Evolutionary conservation across 192 early-diverging fungal genomes (phyloP).

Genomic region (Pilobolus umbonatus): DNA sequence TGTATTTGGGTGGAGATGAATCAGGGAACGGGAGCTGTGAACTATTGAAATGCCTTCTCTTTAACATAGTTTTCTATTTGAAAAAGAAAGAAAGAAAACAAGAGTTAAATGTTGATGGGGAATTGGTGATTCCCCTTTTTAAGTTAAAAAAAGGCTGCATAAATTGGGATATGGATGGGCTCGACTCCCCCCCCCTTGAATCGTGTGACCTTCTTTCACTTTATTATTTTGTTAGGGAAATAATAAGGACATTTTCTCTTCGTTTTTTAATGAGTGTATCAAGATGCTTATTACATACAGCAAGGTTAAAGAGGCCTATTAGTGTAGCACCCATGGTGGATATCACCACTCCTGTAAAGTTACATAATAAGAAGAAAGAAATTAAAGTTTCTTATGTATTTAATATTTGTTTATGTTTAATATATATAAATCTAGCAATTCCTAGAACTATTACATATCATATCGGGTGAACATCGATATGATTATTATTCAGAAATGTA

Average conservation of each 20-base stretch:
- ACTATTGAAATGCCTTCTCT: constrained; percentile 8
- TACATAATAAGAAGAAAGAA: too few species aligned
- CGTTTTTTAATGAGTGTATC: background rate
- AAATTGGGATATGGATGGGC: too few species aligned
- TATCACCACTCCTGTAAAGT: constrained; percentile 59
- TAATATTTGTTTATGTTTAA: background rate
- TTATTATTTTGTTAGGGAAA: background rate
- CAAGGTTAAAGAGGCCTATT: constrained; percentile 12
- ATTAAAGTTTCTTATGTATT: background rate
- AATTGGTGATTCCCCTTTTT: background rate
- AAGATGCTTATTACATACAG: background rate
- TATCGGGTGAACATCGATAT: constrained; percentile 52
- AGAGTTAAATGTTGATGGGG: background rate
- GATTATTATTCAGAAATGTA: constrained; percentile 73
- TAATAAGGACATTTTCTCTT: constrained; percentile 4
- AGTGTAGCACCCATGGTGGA: constrained; percentile 74
- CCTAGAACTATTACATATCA: constrained; percentile 57
- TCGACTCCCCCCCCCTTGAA: too few species aligned
- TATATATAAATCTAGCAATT: too few species aligned
- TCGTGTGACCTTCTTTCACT: constrained; percentile 3
- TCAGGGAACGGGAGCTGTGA: background rate
- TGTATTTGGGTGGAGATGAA: constrained; percentile 10
- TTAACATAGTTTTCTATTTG: constrained; percentile 1
- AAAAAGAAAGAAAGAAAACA: background rate
- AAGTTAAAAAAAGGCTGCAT: background rate